Evolutionary conservation across 2,329 filamentous ascomycete species (phyloP).

Genomic region (Exophiala dermatitidis): DNA sequence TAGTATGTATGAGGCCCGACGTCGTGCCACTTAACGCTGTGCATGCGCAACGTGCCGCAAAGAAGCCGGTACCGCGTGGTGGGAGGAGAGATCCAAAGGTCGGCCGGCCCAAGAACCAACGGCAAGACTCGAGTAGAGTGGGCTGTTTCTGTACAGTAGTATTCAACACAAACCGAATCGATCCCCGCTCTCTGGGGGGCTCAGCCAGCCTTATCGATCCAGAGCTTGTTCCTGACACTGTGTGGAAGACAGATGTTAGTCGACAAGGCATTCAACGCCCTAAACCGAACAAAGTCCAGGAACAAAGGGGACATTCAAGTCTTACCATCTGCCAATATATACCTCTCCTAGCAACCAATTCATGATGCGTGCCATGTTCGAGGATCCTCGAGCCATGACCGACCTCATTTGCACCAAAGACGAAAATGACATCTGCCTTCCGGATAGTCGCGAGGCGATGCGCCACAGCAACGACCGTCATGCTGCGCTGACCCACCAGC

Average conservation of each 20-base stretch:
- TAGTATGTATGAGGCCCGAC: too few species aligned
- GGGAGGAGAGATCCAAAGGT: too few species aligned
- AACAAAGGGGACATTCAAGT: slow-evolving; percentile 28
- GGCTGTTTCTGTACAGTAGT: neutral
- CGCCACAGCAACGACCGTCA: slow-evolving; percentile 67
- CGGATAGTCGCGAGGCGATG: slow-evolving; percentile 71
- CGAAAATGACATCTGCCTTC: slow-evolving; percentile 72
- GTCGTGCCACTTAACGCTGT: too few species aligned
- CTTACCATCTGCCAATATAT: slow-evolving; percentile 47
- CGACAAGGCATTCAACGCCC: slow-evolving; percentile 18
- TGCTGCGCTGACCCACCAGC: slow-evolving; percentile 43
- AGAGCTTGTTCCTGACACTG: slow-evolving; percentile 25
- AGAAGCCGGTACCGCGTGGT: too few species aligned
- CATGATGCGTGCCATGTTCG: slow-evolving; percentile 55
- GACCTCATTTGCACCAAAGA: slow-evolving; percentile 56
- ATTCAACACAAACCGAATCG: neutral
- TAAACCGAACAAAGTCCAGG: neutral
- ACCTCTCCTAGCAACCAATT: slow-evolving; percentile 46
- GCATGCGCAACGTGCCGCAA: too few species aligned
- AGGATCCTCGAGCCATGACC: slow-evolving; percentile 41
- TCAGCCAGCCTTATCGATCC: slow-evolving; percentile 23
- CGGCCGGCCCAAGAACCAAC: too few species aligned
- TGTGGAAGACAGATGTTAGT: neutral
- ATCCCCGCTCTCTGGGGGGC: neutral
- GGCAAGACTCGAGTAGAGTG: too few species aligned